phyloP scores from a whole-genome alignment of 2,329 filamentous ascomycete species.

The Fusarium newnesense region DNA sequence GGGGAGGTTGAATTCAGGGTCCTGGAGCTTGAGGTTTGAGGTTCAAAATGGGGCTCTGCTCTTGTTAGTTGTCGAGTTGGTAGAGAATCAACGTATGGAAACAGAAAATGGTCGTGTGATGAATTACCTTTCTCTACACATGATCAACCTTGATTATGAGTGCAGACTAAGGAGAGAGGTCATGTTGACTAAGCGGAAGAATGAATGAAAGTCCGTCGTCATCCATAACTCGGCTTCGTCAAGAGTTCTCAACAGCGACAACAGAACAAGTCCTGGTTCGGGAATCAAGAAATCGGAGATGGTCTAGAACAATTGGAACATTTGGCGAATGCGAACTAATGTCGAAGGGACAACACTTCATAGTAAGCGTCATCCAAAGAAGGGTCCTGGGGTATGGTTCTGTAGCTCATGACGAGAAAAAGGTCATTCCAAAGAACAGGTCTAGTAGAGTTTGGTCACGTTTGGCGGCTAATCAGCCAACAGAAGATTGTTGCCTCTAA shows the following conservation, averaged over 20 bases:
- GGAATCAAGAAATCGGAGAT: constrained; percentile 16
- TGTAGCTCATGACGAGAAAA: background rate
- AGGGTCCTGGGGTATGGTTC: constrained; percentile 5
- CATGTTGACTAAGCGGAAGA: background rate
- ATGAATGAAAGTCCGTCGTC: background rate
- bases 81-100: background rate
- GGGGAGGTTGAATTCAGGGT: constrained; percentile 30
- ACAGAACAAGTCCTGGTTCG: constrained; percentile 11
- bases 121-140: constrained; percentile 2
- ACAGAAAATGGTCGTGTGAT: constrained; percentile 18
- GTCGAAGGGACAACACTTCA: constrained; percentile 1
- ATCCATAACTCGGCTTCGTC: constrained; percentile 2
- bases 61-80: background rate
- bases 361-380: constrained; percentile 20
- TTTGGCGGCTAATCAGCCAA: constrained; percentile 1
- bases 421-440: constrained; percentile 11
- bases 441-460: background rate
- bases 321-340: constrained; percentile 13
- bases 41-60: constrained; percentile 4
- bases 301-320: constrained; percentile 26
- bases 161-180: background rate
- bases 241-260: background rate
- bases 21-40: constrained; percentile 20
- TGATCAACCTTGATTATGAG: background rate
- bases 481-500: background rate